A percentile compares a stretch with the other conserved stretches of the same genome.
These are phyloP conservation scores for Erythrophleum fordii DNA, from an alignment of 306 rosid genomes.

Conservation along the genomic window DNA sequence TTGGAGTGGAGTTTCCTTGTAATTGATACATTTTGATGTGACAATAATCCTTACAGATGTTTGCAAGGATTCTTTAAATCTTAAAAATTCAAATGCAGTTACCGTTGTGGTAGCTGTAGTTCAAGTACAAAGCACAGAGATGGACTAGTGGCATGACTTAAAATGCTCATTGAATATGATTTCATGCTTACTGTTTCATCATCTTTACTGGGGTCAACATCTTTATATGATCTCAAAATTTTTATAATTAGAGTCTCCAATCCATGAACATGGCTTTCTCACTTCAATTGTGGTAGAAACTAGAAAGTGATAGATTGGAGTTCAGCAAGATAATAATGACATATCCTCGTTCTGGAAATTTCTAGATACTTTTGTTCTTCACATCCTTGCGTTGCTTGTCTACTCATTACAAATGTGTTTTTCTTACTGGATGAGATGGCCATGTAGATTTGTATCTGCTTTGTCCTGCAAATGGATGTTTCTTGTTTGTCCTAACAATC, in stretches of 20 bases:
- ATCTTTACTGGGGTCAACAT: conserved; percentile 1
- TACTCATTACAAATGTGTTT: background rate
- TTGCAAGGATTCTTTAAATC: background rate
- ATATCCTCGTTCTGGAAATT: conserved; percentile 10
- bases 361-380: conserved; percentile 10
- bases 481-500: conserved; percentile 15
- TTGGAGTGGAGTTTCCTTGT: background rate
- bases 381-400: background rate
- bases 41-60: conserved; percentile 4
- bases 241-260: background rate
- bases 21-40: conserved; percentile 13
- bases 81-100: background rate
- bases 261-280: background rate
- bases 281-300: background rate
- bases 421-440: conserved; percentile 10
- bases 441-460: conserved; percentile 1
- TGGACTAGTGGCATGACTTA: background rate
- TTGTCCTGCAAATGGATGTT: conserved; percentile 10
- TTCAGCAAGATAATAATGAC: conserved; percentile 20
- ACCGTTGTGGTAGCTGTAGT: background rate
- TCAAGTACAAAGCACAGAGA: background rate
- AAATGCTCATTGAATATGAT: background rate
- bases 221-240: background rate
- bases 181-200: background rate
- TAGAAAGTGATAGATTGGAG: background rate